Conservation (phyloP, 495 filamentous ascomycete genomes). For the Talaromyces adpressus region DNA sequence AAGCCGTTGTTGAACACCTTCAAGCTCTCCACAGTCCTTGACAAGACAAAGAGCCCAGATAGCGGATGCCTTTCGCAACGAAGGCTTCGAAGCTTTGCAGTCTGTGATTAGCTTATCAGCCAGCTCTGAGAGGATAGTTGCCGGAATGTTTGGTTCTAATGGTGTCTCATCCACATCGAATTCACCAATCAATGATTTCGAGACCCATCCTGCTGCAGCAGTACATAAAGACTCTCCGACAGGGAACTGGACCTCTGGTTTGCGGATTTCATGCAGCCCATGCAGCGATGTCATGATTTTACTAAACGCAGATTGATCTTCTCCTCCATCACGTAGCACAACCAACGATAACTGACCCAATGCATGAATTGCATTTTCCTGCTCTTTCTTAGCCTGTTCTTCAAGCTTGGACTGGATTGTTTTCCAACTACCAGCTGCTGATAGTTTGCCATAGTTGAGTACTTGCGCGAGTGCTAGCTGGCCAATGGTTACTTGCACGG, state of each 20-base stretch:
- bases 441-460: slow-evolving; percentile 34
- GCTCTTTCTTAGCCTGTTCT: slow-evolving; percentile 65
- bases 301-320: slow-evolving; percentile 20
- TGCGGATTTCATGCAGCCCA: slow-evolving; percentile 69
- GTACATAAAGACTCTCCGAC: slow-evolving; percentile 80
- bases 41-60: slow-evolving; percentile 93
- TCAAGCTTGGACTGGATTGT: slow-evolving; percentile 52
- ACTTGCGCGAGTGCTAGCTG: slow-evolving; percentile 68
- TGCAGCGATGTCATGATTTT: slow-evolving; percentile 58
- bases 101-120: slow-evolving; percentile 64
- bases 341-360: slow-evolving; percentile 60
- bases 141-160: slow-evolving; percentile 34
- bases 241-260: slow-evolving; percentile 80
- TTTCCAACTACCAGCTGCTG: slow-evolving; percentile 26
- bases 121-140: slow-evolving; percentile 43
- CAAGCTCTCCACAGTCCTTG: slow-evolving; percentile 75
- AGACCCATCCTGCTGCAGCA: slow-evolving; percentile 72
- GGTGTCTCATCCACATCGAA: slow-evolving; percentile 52
- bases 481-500: slow-evolving; percentile 58
- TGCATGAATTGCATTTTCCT: slow-evolving; percentile 69
- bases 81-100: slow-evolving; percentile 76
- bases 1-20: slow-evolving; percentile 62
- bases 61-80: slow-evolving; percentile 77
- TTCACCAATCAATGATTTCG: slow-evolving; percentile 49
- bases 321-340: slow-evolving; percentile 31